phyloP scores from a whole-genome alignment of 169 alveolate species.

The Neospora caninum region DNA sequence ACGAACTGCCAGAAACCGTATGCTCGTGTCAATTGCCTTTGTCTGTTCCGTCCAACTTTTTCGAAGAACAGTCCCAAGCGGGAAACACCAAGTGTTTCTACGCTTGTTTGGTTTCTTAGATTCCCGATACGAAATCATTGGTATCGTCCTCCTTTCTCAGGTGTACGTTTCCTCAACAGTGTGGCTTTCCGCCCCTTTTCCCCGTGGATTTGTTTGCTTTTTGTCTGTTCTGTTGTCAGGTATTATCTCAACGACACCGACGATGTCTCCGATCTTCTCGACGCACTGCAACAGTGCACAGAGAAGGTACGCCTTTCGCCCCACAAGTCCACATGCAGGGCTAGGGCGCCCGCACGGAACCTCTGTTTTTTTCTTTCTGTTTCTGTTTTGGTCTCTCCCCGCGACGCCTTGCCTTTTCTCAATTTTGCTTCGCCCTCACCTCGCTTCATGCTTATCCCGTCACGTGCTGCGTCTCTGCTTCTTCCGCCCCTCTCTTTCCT shows the following conservation, averaged over 20 bases:
- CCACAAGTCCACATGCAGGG: too few species aligned
- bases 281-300: constrained; percentile 19
- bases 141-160: too few species aligned
- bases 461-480: background rate
- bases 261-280: constrained; percentile 58
- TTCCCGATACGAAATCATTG: too few species aligned
- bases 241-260: constrained; percentile 47
- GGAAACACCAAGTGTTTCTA: too few species aligned
- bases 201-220: too few species aligned
- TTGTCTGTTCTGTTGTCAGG: background rate
- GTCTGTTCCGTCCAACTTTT: too few species aligned
- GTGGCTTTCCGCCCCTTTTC: too few species aligned
- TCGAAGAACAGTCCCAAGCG: too few species aligned
- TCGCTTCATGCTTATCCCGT: background rate
- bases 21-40: too few species aligned
- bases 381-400: background rate
- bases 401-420: background rate
- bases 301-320: constrained; percentile 14
- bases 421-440: background rate
- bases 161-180: too few species aligned
- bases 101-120: too few species aligned
- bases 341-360: background rate
- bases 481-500: background rate
- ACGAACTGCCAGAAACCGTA: too few species aligned
- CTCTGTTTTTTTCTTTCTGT: background rate